These are phyloP conservation scores for Gymnopilus dilepis DNA, from an alignment of 768 basidiomycete species.

Conservation along the genomic window DNA sequence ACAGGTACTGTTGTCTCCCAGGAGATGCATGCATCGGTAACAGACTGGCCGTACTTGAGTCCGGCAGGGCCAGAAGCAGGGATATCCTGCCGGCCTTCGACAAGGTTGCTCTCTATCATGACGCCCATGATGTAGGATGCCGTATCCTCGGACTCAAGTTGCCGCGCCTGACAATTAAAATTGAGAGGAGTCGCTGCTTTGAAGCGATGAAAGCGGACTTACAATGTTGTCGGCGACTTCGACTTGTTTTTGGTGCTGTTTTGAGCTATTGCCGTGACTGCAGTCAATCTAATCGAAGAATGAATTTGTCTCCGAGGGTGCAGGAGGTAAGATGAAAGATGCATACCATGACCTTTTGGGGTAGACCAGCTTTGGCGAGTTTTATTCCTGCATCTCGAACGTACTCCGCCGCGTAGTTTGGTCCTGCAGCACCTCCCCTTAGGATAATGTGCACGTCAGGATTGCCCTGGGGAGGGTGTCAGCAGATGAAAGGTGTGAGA, in stretches of 20 bases:
- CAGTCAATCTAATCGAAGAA: constrained; percentile 76
- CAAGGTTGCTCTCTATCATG: constrained; percentile 94
- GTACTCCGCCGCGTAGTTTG: constrained; percentile 84
- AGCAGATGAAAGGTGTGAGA: constrained; percentile 4
- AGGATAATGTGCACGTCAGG: constrained; percentile 94
- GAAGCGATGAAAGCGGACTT: constrained; percentile 32
- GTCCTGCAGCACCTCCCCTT: constrained; percentile 87
- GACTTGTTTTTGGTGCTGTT: constrained; percentile 88
- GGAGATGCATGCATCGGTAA: constrained; percentile 89
- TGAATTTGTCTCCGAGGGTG: neutral
- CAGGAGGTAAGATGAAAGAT: constrained; percentile 15
- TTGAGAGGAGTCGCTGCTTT: neutral
- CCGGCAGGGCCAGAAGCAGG: constrained; percentile 71
- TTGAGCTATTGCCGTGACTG: constrained; percentile 94
- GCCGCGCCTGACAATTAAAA: constrained; percentile 57
- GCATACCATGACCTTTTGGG: constrained; percentile 85
- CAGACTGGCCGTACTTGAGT: constrained; percentile 83
- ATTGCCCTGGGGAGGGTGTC: constrained; percentile 64
- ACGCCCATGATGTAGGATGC: constrained; percentile 83
- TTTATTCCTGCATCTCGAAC: constrained; percentile 79
- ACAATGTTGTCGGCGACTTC: constrained; percentile 93
- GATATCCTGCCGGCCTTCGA: constrained; percentile 87
- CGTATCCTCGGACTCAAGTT: constrained; percentile 76
- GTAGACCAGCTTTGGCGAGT: constrained; percentile 77
- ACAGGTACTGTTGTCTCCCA: constrained; percentile 88